Conservation (phyloP, 148 eudicot genomes). For the Cornus suecica region DNA sequence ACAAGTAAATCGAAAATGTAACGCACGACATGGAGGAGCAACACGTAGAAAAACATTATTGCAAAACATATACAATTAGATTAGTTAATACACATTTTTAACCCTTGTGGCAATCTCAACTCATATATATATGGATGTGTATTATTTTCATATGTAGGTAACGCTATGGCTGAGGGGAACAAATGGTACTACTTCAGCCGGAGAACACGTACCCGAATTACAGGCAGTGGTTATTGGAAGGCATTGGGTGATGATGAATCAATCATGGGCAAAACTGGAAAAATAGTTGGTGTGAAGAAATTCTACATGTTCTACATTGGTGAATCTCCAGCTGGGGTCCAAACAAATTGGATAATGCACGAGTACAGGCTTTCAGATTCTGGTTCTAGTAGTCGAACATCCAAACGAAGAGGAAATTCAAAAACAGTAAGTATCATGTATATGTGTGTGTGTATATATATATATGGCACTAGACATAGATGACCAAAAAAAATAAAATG, state of each 20-base stretch:
- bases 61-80: no score
- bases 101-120: no score
- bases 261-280: slow-evolving; percentile 31
- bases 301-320: slow-evolving; percentile 55
- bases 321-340: slow-evolving; percentile 40
- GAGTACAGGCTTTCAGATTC: slow-evolving; percentile 68
- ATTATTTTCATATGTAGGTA: slow-evolving; percentile 43
- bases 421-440: slow-evolving; percentile 31
- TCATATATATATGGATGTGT: neutral
- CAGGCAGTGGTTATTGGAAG: slow-evolving; percentile 73
- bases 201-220: slow-evolving; percentile 48
- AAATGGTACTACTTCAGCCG: slow-evolving; percentile 87
- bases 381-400: slow-evolving; percentile 33
- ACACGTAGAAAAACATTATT: no score
- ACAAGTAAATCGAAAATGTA: no score
- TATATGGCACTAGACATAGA: neutral
- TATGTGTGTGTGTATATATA: neutral
- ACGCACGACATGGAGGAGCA: no score
- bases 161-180: slow-evolving; percentile 71
- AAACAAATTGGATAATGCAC: slow-evolving; percentile 87
- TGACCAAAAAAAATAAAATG: no score
- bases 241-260: slow-evolving; percentile 63
- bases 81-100: no score
- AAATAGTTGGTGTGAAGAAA: slow-evolving; percentile 58
- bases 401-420: slow-evolving; percentile 34